Percentiles rank a stretch among this genome's conserved stretches.
Conservation (phyloP, 2,329 filamentous ascomycete species). For the Epichloe uncinata region DNA sequence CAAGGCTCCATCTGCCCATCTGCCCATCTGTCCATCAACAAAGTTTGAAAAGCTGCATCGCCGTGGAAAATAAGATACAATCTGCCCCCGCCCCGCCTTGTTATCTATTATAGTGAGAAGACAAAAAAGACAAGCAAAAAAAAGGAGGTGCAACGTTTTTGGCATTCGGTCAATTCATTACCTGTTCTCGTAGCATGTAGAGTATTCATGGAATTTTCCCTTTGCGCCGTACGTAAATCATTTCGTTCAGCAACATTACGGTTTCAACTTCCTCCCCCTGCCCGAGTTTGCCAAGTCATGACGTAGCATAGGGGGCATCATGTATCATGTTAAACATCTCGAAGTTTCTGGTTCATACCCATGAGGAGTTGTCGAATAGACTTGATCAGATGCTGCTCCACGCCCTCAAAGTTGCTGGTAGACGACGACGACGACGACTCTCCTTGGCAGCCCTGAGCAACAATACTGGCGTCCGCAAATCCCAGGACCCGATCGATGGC, state of each 20-base stretch:
- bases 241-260: background rate
- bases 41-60: too few species aligned
- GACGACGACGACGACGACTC: slow-evolving; percentile 8
- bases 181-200: background rate
- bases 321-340: slow-evolving; percentile 5
- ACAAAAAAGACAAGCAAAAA: too few species aligned
- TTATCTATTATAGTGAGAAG: too few species aligned
- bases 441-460: slow-evolving; percentile 20
- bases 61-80: too few species aligned
- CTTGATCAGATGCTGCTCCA: slow-evolving; percentile 29
- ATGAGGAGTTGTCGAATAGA: slow-evolving; percentile 25
- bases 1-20: background rate
- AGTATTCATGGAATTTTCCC: background rate
- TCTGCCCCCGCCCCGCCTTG: too few species aligned
- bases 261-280: background rate
- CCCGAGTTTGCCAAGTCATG: too few species aligned
- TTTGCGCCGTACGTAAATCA: background rate
- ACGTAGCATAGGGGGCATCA: background rate
- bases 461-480: slow-evolving; percentile 31
- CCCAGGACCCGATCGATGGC: slow-evolving; percentile 38
- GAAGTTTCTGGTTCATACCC: slow-evolving; percentile 27
- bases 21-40: too few species aligned
- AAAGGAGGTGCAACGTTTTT: background rate
- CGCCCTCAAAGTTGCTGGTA: slow-evolving; percentile 22
- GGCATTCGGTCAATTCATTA: background rate